A percentile compares a stretch with the other conserved stretches of the same genome.
Conservation (phyloP, 306 rosid species). For the Hippophae gyantsensis region DNA sequence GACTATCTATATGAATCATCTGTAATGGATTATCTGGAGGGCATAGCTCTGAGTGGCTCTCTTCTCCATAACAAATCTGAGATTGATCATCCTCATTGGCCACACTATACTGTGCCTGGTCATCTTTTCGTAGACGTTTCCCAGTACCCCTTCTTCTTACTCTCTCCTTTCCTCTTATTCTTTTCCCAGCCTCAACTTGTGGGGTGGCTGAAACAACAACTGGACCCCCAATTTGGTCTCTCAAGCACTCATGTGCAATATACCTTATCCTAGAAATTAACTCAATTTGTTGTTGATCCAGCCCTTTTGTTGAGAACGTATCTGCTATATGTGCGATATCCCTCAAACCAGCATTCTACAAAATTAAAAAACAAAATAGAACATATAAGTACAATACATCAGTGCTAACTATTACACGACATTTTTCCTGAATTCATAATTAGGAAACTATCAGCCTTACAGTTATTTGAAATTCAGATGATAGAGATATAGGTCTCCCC, state of each 20-base stretch:
- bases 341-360: slow-evolving; percentile 93
- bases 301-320: slow-evolving; percentile 76
- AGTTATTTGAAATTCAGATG: slow-evolving; percentile 95
- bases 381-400: slow-evolving; percentile 29
- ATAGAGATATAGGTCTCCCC: slow-evolving; percentile 96
- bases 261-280: slow-evolving; percentile 66
- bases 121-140: slow-evolving; percentile 76
- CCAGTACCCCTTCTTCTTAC: slow-evolving; percentile 76
- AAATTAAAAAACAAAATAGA: slow-evolving; percentile 23
- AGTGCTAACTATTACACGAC: background rate
- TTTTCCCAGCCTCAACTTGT: slow-evolving; percentile 67
- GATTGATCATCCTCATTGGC: slow-evolving; percentile 75
- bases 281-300: slow-evolving; percentile 73
- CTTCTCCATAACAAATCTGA: slow-evolving; percentile 55
- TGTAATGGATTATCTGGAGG: slow-evolving; percentile 38
- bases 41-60: slow-evolving; percentile 46
- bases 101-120: slow-evolving; percentile 37
- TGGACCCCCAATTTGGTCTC: slow-evolving; percentile 91
- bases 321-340: slow-evolving; percentile 91
- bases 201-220: slow-evolving; percentile 37
- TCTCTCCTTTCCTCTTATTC: slow-evolving; percentile 86
- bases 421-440: background rate
- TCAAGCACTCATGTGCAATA: slow-evolving; percentile 84
- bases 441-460: slow-evolving; percentile 38
- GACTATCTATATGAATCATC: slow-evolving; percentile 41